Evolutionary conservation across 179 eudicot species (phyloP).

Genomic region (Heliamphora pulchella): DNA sequence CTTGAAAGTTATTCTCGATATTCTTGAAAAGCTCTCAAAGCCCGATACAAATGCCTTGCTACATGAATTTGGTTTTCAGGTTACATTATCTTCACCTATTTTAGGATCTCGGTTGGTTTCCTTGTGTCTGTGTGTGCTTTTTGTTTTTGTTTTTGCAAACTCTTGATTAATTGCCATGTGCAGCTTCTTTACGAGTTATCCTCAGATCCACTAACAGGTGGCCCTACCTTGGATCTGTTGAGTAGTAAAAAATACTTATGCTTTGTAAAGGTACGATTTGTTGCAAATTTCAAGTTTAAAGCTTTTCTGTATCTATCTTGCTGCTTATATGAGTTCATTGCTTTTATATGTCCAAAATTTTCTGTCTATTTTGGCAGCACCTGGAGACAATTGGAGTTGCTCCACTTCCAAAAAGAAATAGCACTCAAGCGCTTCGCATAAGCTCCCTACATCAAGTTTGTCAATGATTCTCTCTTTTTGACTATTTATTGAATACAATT

Average conservation of each 20-base stretch:
- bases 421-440: conserved; percentile 66
- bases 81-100: conserved; percentile 14
- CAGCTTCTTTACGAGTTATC: conserved; percentile 92
- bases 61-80: conserved; percentile 98
- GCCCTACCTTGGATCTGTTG: conserved; percentile 82
- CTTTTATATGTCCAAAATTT: not conserved
- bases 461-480: not conserved
- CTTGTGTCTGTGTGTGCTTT: not conserved
- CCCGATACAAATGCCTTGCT: conserved; percentile 80
- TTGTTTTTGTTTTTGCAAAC: not conserved
- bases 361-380: conserved; percentile 46
- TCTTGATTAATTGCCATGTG: conserved; percentile 20
- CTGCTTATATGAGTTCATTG: not conserved
- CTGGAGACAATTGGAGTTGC: conserved; percentile 69
- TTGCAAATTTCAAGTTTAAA: conserved; percentile 9
- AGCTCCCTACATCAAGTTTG: conserved; percentile 96
- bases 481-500: not conserved
- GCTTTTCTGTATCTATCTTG: not conserved
- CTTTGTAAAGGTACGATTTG: conserved; percentile 63
- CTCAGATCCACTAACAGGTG: conserved; percentile 78
- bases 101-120: not conserved
- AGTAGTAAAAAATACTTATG: conserved; percentile 71
- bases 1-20: conserved; percentile 87
- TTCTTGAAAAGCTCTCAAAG: conserved; percentile 72
- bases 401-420: conserved; percentile 83